Base-by-base conservation (phyloP, 805 yeast genomes). In the Saturnispora besseyi region DNA sequence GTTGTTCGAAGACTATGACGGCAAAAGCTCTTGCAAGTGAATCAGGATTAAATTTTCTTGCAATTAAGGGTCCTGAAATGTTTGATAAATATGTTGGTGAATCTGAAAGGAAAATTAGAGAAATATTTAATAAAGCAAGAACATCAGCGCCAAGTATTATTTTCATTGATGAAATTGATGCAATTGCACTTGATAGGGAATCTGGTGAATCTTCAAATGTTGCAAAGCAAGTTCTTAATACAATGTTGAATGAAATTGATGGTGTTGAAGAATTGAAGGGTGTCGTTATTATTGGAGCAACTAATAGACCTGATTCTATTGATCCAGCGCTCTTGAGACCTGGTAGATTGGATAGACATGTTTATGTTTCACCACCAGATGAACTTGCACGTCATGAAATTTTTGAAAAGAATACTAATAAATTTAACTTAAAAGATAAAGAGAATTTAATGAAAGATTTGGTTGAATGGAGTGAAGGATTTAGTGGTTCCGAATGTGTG, bases 21-120 rank as follows among this genome's bases (percentile, higher is more conserved):
- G 98, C 97, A 2, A 91, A 91, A 61, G 97, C 97, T 0, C 69
- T 91, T 30, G 98, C 98, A 0, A 86, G 96, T 0, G 99, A 91
- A 66, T 84, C 96, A 1, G 97, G 97, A 0, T 76, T 91, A 45
- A 91, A 91, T 59, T 91, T 91, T 64, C 65, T 91, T 47, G 96
- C 98, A 0, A 96, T 91, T 7, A 93, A 93, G 64, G 99, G 99
- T 2, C 99, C 99, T 0, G 99, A 93, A 64, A 69, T 93, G 41
- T 73, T 91, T 58, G 91, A 93, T 63, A 91, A 91, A 65, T 91
- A 88, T 60, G 98, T 91, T 42, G 99, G 99, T 61, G 99, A 91
- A 62, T 84, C 95, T 2, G 98, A 93, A 62, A 77, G 90, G 49
- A 95, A 96, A 1, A 89, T 91, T 12, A 74, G 99, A 52, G 97